A percentile compares a stretch with the other conserved stretches of the same genome.
These are phyloP conservation scores for Nelumbo lutea DNA, from an alignment of 164 flowering plant species.

Conservation along the genomic window DNA sequence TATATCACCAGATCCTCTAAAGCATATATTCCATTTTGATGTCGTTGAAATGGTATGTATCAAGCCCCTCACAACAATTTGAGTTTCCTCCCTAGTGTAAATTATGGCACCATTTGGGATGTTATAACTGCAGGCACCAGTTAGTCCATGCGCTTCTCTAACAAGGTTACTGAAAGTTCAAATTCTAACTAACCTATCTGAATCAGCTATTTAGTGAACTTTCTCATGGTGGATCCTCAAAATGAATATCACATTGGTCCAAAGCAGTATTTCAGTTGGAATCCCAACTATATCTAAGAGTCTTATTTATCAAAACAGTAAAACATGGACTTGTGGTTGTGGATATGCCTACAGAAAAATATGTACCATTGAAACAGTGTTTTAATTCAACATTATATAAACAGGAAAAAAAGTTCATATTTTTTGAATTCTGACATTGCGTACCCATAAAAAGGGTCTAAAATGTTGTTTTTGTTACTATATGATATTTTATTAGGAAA, in stretches of 20 bases:
- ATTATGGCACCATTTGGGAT: not conserved
- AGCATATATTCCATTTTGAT: slow-evolving; percentile 70
- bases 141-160: not conserved
- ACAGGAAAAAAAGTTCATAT: too few species aligned
- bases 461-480: too few species aligned
- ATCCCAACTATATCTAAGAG: too few species aligned
- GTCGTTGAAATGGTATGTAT: slow-evolving; percentile 60
- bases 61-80: not conserved
- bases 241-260: not conserved
- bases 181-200: not conserved
- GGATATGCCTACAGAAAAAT: too few species aligned
- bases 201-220: not conserved
- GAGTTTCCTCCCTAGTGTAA: not conserved
- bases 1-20: slow-evolving; percentile 55
- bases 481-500: too few species aligned
- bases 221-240: not conserved
- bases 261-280: not conserved
- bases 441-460: too few species aligned
- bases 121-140: not conserved
- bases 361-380: too few species aligned
- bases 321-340: too few species aligned
- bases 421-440: too few species aligned
- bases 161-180: not conserved
- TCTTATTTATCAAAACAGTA: too few species aligned
- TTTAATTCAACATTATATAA: too few species aligned